These are phyloP conservation scores for Amanita jacksonii DNA, from an alignment of 768 basidiomycete species.

Conservation along the genomic window DNA sequence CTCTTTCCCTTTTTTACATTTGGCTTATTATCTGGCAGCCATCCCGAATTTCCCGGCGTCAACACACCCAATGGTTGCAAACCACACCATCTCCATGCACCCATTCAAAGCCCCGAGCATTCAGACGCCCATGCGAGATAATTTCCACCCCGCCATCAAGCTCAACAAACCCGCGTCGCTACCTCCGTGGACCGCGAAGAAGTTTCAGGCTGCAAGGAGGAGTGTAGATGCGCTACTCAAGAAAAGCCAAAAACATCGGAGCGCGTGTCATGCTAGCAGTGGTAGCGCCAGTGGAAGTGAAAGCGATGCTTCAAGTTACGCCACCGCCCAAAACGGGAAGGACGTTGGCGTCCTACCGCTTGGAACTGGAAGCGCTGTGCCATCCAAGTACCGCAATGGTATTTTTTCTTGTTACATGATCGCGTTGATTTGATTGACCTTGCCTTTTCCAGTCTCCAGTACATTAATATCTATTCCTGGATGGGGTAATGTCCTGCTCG, in stretches of 20 bases:
- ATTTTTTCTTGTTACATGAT: neutral
- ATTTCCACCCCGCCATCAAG: slow-evolving; percentile 29
- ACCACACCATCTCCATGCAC: slow-evolving; percentile 34
- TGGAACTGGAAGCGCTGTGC: slow-evolving; percentile 84
- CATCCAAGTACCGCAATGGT: slow-evolving; percentile 87
- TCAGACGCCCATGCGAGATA: slow-evolving; percentile 25
- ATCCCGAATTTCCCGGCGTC: slow-evolving; percentile 40
- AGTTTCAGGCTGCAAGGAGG: slow-evolving; percentile 30
- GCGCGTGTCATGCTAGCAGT: neutral
- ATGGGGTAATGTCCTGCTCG: slow-evolving; percentile 70
- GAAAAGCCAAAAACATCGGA: slow-evolving; percentile 7
- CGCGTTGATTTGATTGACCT: neutral
- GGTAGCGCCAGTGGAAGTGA: slow-evolving; percentile 1
- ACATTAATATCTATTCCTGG: slow-evolving; percentile 70
- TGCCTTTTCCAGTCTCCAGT: slow-evolving; percentile 46
- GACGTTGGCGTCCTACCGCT: slow-evolving; percentile 67
- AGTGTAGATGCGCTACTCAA: slow-evolving; percentile 17
- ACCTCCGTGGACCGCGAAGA: slow-evolving; percentile 23
- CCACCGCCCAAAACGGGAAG: slow-evolving; percentile 30
- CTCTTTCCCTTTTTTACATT: neutral
- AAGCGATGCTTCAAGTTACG: neutral
- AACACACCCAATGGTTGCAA: slow-evolving; percentile 31
- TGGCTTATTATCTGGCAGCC: slow-evolving; percentile 15
- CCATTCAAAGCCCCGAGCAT: slow-evolving; percentile 33
- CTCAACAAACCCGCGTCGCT: slow-evolving; percentile 17